phyloP scores from a whole-genome alignment of 371 early-diverging fungal species.

The Lichtheimia ramosa region DNA sequence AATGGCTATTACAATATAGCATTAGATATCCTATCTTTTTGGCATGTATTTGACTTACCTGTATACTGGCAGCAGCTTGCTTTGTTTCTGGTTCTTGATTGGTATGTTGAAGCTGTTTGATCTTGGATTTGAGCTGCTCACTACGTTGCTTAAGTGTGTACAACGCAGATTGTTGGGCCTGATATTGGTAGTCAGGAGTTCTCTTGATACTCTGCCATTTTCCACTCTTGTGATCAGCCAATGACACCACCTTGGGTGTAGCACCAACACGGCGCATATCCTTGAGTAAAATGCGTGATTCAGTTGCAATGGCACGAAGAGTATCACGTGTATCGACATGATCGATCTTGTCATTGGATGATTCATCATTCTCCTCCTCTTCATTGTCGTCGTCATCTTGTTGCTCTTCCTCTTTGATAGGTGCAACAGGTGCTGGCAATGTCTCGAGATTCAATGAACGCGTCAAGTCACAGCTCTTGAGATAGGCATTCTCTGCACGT shows the following conservation, averaged over 20 bases:
- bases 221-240: constrained; percentile 20
- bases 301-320: constrained; percentile 30
- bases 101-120: constrained; percentile 26
- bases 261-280: constrained; percentile 52
- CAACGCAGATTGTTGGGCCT: constrained; percentile 69
- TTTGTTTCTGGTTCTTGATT: constrained; percentile 1
- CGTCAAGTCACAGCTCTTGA: constrained; percentile 58
- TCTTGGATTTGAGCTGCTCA: constrained; percentile 49
- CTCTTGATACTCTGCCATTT: constrained; percentile 63
- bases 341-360: constrained; percentile 1
- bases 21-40: not conserved
- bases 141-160: constrained; percentile 63
- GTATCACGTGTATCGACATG: constrained; percentile 18
- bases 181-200: constrained; percentile 68
- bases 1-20: constrained; percentile 1
- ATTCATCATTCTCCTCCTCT: constrained; percentile 1
- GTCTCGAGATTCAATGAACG: constrained; percentile 11
- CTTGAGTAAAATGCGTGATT: constrained; percentile 31
- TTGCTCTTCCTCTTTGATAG: constrained; percentile 16
- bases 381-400: constrained; percentile 3
- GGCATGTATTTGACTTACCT: not conserved
- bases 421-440: constrained; percentile 3
- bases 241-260: constrained; percentile 51
- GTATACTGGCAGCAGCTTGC: constrained; percentile 1
- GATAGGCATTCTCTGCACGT: constrained; percentile 79